phyloP scores from a whole-genome alignment of 495 filamentous ascomycete species.

The Hyaloscypha finlandica region DNA sequence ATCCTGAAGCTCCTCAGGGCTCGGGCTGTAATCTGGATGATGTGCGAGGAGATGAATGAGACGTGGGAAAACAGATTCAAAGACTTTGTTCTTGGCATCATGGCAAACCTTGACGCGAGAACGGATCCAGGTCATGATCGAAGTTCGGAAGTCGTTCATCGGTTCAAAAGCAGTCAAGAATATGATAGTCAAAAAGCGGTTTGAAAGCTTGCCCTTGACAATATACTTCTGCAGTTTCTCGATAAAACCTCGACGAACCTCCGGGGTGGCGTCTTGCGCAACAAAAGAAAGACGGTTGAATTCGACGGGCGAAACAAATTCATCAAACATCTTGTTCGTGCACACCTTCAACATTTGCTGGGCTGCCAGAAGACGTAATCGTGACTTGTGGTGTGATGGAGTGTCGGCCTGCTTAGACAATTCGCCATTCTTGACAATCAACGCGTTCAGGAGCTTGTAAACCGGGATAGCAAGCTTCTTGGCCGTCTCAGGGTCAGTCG shows the following conservation, averaged over 20 bases:
- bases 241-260: slow-evolving; percentile 77
- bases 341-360: slow-evolving; percentile 84
- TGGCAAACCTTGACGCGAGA: slow-evolving; percentile 64
- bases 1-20: slow-evolving; percentile 70
- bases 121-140: slow-evolving; percentile 84
- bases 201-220: slow-evolving; percentile 62
- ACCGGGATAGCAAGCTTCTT: slow-evolving; percentile 67
- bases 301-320: slow-evolving; percentile 64
- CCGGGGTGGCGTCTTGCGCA: slow-evolving; percentile 71
- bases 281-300: slow-evolving; percentile 82
- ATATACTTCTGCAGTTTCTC: slow-evolving; percentile 86
- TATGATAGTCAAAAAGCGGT: slow-evolving; percentile 82
- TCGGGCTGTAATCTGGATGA: slow-evolving; percentile 83
- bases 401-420: slow-evolving; percentile 73
- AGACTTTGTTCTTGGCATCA: slow-evolving; percentile 57
- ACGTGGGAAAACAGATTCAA: slow-evolving; percentile 85
- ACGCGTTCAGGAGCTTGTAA: slow-evolving; percentile 73
- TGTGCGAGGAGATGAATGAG: slow-evolving; percentile 87
- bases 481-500: slow-evolving; percentile 59
- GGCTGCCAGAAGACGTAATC: slow-evolving; percentile 79
- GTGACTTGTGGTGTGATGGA: slow-evolving; percentile 69
- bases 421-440: slow-evolving; percentile 76
- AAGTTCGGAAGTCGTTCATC: slow-evolving; percentile 61
- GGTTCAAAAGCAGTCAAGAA: slow-evolving; percentile 94
- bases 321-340: slow-evolving; percentile 70